Percentiles rank a stretch among this genome's conserved stretches.
These are phyloP conservation scores for Acephala macrosclerotiorum DNA, from an alignment of 2,329 filamentous ascomycete genomes.

Conservation along the genomic window DNA sequence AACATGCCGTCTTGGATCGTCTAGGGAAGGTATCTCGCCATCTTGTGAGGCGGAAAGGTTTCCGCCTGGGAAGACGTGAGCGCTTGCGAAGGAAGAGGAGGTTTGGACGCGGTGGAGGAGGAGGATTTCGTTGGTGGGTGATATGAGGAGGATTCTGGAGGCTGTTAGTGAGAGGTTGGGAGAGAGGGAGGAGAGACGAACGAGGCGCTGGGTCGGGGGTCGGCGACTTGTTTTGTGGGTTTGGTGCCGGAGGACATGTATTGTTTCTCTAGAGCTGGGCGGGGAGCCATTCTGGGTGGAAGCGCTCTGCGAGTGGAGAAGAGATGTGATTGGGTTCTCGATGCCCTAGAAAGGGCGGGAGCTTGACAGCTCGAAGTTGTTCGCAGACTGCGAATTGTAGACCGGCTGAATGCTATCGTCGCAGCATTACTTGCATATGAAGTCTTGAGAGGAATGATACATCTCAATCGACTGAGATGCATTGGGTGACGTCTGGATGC, in stretches of 20 bases:
- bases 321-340: not conserved
- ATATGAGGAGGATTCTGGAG: slow-evolving; percentile 80
- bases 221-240: slow-evolving; percentile 42
- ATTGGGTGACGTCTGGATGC: slow-evolving; percentile 20
- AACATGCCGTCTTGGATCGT: slow-evolving; percentile 64
- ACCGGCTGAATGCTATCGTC: not conserved
- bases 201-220: slow-evolving; percentile 71
- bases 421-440: not conserved
- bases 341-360: not conserved
- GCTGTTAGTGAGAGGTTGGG: slow-evolving; percentile 1
- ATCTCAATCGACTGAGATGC: slow-evolving; percentile 22
- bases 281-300: not conserved
- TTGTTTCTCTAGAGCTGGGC: slow-evolving; percentile 39
- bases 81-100: slow-evolving; percentile 85
- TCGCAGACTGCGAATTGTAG: not conserved
- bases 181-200: slow-evolving; percentile 39
- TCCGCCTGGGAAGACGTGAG: slow-evolving; percentile 95
- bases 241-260: slow-evolving; percentile 40
- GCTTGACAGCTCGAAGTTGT: not conserved
- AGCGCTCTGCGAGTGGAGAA: not conserved
- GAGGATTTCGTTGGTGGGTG: slow-evolving; percentile 85
- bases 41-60: slow-evolving; percentile 83
- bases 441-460: slow-evolving; percentile 2
- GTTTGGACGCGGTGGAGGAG: slow-evolving; percentile 86
- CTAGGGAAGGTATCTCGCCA: slow-evolving; percentile 57